Percentiles rank a stretch among this genome's conserved stretches.
phyloP scores from a whole-genome alignment of 2,329 filamentous ascomycete species.

The Hypomyces perniciosus region DNA sequence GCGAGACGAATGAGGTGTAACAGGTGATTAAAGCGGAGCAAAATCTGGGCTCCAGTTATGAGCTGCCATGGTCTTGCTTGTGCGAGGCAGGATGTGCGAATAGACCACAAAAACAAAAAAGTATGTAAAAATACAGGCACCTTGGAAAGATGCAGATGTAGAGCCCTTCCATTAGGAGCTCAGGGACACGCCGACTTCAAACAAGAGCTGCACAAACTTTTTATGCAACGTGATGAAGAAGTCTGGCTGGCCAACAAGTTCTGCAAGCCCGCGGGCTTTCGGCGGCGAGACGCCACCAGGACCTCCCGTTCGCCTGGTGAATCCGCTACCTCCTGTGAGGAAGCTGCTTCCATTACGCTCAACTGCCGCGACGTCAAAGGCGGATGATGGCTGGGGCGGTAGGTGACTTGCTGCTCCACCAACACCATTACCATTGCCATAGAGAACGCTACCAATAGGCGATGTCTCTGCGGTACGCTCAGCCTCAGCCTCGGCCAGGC shows the following conservation, averaged over 20 bases:
- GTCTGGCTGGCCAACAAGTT: constrained; percentile 60
- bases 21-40: neutral
- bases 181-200: constrained; percentile 51
- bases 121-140: constrained; percentile 1
- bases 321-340: constrained; percentile 48
- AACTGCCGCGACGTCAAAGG: constrained; percentile 26
- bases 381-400: constrained; percentile 22
- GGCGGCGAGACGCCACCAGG: constrained; percentile 50
- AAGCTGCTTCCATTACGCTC: constrained; percentile 49
- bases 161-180: constrained; percentile 33
- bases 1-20: neutral
- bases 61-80: neutral
- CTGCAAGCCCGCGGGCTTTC: constrained; percentile 56
- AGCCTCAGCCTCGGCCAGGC: constrained; percentile 57
- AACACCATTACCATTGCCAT: constrained; percentile 27
- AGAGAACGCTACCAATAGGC: constrained; percentile 34
- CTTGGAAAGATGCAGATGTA: neutral
- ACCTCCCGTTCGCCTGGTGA: constrained; percentile 52
- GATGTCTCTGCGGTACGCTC: constrained; percentile 46
- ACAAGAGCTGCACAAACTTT: constrained; percentile 56
- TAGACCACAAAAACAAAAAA: neutral
- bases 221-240: constrained; percentile 63
- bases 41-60: neutral
- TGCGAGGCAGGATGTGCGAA: neutral
- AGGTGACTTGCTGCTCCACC: constrained; percentile 1